A percentile compares a stretch with the other conserved stretches of the same genome.
These are phyloP conservation scores for Mrakia hoshinonis DNA, from an alignment of 768 basidiomycete genomes.

Conservation along the genomic window DNA sequence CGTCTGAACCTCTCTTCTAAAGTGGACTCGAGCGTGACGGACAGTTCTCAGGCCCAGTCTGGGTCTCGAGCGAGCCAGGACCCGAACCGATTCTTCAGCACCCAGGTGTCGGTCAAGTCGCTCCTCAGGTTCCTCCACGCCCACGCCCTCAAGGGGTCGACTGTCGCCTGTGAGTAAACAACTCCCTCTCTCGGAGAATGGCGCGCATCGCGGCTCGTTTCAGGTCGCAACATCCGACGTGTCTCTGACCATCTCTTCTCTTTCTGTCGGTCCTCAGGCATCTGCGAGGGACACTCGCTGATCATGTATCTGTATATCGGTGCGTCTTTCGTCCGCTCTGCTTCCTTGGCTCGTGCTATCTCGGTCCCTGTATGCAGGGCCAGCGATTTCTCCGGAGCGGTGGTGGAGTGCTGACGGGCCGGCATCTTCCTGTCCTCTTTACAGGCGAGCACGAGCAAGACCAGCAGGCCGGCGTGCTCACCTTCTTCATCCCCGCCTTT, in stretches of 20 bases:
- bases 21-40: not conserved
- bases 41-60: not conserved
- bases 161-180: constrained; percentile 65
- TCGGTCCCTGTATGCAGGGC: not conserved
- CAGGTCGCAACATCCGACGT: too few species aligned
- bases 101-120: constrained; percentile 61
- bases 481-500: constrained; percentile 77
- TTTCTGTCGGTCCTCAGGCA: constrained; percentile 45
- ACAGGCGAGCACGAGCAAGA: constrained; percentile 54
- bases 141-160: constrained; percentile 70
- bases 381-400: not conserved
- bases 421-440: not conserved
- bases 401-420: not conserved
- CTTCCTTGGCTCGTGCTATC: not conserved
- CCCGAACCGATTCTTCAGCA: constrained; percentile 52
- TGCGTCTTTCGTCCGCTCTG: constrained; percentile 1
- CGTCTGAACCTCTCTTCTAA: not conserved
- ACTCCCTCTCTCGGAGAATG: too few species aligned
- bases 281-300: constrained; percentile 72
- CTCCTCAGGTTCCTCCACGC: constrained; percentile 73
- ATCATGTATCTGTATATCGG: constrained; percentile 87
- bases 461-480: constrained; percentile 73
- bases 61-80: constrained; percentile 39
- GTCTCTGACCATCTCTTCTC: not conserved
- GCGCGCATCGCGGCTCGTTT: too few species aligned